These are phyloP conservation scores for Saccharomycopsis sp. DNA, from an alignment of 805 yeast genomes.

Conservation along the genomic window DNA sequence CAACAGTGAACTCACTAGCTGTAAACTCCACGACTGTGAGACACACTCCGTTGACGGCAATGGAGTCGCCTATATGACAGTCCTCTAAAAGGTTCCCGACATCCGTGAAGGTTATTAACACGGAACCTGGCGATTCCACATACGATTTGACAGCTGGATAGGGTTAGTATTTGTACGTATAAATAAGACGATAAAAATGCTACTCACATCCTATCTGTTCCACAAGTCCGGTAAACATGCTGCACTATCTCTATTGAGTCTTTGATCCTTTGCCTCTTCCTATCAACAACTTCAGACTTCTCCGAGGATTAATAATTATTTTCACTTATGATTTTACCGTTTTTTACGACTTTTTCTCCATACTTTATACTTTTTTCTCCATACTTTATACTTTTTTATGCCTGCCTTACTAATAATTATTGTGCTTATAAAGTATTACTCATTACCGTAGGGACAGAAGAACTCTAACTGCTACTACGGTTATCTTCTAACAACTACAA, in stretches of 20 bases:
- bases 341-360: not conserved
- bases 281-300: no score
- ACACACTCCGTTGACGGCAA: conserved; percentile 83
- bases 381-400: not conserved
- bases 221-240: conserved; percentile 7
- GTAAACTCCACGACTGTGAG: conserved; percentile 82
- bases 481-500: no score
- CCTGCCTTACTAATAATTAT: not conserved
- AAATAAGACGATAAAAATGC: not conserved
- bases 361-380: not conserved
- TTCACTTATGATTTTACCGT: no score
- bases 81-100: conserved; percentile 47
- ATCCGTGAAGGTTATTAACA: not conserved
- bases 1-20: conserved; percentile 65
- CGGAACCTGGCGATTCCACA: not conserved
- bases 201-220: conserved; percentile 9
- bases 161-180: not conserved
- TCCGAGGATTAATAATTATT: no score
- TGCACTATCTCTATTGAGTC: not conserved
- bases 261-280: no score
- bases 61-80: conserved; percentile 90
- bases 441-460: conserved; percentile 5
- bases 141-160: not conserved
- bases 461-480: no score
- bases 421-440: no score